Percentiles rank a stretch among this genome's conserved stretches.
These are phyloP conservation scores for Przewalskia tangutica DNA, from an alignment of 257 asterid species.

Conservation along the genomic window DNA sequence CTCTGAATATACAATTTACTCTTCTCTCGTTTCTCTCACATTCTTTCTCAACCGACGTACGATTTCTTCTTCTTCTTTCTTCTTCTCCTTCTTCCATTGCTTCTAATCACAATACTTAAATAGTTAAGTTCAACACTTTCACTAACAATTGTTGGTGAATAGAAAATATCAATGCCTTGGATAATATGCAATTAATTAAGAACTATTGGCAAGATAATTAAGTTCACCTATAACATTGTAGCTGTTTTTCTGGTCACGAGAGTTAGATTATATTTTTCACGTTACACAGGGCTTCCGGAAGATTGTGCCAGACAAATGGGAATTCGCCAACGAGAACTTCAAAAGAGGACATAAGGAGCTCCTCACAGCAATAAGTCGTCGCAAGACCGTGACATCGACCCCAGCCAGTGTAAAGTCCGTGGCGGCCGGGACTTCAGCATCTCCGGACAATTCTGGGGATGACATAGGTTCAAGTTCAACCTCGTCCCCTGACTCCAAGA, in stretches of 20 bases:
- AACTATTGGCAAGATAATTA: neutral
- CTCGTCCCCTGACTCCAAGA: conserved; percentile 54
- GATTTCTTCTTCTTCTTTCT: too few species aligned
- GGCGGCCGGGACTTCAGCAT: conserved; percentile 13
- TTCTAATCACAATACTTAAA: too few species aligned
- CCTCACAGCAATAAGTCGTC: conserved; percentile 55
- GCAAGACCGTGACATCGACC: conserved; percentile 30
- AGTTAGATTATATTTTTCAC: neutral
- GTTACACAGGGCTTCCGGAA: conserved; percentile 62
- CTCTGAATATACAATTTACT: too few species aligned
- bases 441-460: conserved; percentile 51
- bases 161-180: neutral
- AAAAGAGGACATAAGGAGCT: conserved; percentile 58
- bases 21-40: too few species aligned
- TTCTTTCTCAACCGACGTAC: too few species aligned
- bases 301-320: conserved; percentile 83
- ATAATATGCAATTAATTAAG: neutral
- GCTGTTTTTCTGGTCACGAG: neutral
- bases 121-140: too few species aligned
- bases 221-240: neutral
- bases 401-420: conserved; percentile 16
- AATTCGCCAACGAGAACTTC: conserved; percentile 75
- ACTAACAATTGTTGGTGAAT: neutral
- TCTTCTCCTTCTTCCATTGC: too few species aligned
- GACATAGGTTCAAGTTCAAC: conserved; percentile 63